Conservation (phyloP, 257 asterid species). For the Solanum gracilifrons region DNA sequence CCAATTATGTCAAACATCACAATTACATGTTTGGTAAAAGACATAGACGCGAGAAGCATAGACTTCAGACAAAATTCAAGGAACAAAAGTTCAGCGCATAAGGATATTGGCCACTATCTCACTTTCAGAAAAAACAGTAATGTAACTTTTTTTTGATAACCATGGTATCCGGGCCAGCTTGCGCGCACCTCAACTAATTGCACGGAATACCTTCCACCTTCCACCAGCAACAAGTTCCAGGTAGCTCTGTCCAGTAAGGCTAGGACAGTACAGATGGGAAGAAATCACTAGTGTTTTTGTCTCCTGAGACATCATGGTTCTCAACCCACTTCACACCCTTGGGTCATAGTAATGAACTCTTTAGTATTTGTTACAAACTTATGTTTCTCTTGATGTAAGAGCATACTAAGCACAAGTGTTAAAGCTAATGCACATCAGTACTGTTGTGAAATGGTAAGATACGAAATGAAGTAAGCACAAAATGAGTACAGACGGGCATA, state of each 20-base stretch:
- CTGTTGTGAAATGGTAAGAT: background rate
- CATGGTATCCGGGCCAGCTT: background rate
- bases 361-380: background rate
- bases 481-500: background rate
- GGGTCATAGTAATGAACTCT: background rate
- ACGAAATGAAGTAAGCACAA: background rate
- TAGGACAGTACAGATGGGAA: background rate
- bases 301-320: background rate
- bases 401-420: background rate
- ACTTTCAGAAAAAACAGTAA: background rate
- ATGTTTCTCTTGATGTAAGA: background rate
- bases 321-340: background rate
- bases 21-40: background rate
- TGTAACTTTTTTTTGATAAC: background rate
- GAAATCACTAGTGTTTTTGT: background rate
- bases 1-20: conserved; percentile 3
- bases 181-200: background rate
- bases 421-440: background rate
- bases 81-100: background rate
- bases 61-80: background rate
- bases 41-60: background rate
- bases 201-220: background rate
- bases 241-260: background rate
- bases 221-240: background rate
- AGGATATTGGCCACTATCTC: background rate